These are phyloP conservation scores for Apiospora pterosperma DNA, from an alignment of 2,329 filamentous ascomycete genomes.

Conservation along the genomic window DNA sequence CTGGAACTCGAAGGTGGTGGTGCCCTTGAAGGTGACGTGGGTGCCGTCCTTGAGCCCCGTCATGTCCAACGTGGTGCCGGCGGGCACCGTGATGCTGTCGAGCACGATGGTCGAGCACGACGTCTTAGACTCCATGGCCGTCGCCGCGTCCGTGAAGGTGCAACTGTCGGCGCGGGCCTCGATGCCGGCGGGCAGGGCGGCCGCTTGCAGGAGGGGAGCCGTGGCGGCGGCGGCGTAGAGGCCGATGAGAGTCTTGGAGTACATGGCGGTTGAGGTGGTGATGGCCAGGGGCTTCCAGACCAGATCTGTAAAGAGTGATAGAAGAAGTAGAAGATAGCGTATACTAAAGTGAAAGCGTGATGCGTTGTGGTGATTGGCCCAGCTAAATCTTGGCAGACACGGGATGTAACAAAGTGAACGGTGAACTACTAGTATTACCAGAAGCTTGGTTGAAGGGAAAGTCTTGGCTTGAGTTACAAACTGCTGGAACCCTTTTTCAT, in stretches of 20 bases:
- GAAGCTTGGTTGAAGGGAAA: neutral
- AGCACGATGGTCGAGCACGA: constrained; percentile 53
- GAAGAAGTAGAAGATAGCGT: neutral
- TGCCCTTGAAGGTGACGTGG: constrained; percentile 45
- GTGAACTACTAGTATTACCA: neutral
- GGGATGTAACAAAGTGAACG: neutral
- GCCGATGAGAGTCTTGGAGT: neutral
- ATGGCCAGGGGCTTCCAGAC: neutral
- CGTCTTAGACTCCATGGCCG: constrained; percentile 44
- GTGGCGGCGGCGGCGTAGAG: constrained; percentile 1
- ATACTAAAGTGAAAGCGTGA: neutral
- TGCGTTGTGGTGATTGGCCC: neutral
- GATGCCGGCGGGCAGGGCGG: neutral
- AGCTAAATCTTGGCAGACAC: neutral
- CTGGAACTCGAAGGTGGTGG: constrained; percentile 64
- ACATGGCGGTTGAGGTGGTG: neutral
- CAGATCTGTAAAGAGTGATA: neutral
- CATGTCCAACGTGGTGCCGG: constrained; percentile 56
- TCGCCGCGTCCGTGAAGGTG: constrained; percentile 50
- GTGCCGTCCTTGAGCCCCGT: constrained; percentile 49
- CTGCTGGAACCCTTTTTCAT: neutral
- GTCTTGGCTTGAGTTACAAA: neutral
- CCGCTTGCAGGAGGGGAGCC: neutral
- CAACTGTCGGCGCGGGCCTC: constrained; percentile 29
- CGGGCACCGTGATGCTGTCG: constrained; percentile 51